These are phyloP conservation scores for Carex myosuroides DNA, from an alignment of 176 grass and related monocot species.

Conservation along the genomic window DNA sequence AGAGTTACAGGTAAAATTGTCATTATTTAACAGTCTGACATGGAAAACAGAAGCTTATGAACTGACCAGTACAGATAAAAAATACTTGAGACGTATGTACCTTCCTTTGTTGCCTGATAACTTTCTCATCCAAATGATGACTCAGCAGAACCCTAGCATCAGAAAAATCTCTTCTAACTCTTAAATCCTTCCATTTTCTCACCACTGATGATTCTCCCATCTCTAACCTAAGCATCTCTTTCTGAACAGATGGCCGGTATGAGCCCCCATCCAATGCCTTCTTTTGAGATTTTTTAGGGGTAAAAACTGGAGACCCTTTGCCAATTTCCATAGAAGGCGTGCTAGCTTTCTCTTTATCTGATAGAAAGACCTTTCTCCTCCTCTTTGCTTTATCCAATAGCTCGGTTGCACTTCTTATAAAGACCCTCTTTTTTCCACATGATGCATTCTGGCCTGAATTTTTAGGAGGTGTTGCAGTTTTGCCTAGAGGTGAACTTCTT, in stretches of 20 bases:
- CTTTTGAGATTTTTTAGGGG: slow-evolving; percentile 40
- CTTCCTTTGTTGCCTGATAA: slow-evolving; percentile 81
- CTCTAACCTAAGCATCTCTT: slow-evolving; percentile 54
- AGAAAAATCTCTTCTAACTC: slow-evolving; percentile 54
- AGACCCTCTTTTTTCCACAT: slow-evolving; percentile 47
- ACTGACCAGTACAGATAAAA: background rate
- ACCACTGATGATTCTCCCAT: slow-evolving; percentile 22
- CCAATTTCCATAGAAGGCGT: slow-evolving; percentile 35
- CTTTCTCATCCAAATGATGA: slow-evolving; percentile 65
- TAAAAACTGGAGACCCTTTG: slow-evolving; percentile 60
- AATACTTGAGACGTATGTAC: slow-evolving; percentile 21
- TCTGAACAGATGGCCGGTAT: slow-evolving; percentile 35
- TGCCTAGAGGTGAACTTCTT: slow-evolving; percentile 30
- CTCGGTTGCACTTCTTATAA: slow-evolving; percentile 54
- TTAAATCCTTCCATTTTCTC: slow-evolving; percentile 35
- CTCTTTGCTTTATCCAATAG: slow-evolving; percentile 40
- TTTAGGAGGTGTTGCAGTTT: slow-evolving; percentile 28
- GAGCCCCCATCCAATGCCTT: slow-evolving; percentile 40
- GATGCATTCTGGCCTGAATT: slow-evolving; percentile 31
- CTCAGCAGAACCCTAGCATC: slow-evolving; percentile 62
- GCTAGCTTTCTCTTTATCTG: slow-evolving; percentile 23
- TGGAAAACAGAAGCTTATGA: background rate
- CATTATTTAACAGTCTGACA: background rate
- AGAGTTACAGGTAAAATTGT: background rate
- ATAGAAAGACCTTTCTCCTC: slow-evolving; percentile 33